These are phyloP conservation scores for Pouteria glomerata DNA, from an alignment of 148 eudicot species.

Conservation along the genomic window DNA sequence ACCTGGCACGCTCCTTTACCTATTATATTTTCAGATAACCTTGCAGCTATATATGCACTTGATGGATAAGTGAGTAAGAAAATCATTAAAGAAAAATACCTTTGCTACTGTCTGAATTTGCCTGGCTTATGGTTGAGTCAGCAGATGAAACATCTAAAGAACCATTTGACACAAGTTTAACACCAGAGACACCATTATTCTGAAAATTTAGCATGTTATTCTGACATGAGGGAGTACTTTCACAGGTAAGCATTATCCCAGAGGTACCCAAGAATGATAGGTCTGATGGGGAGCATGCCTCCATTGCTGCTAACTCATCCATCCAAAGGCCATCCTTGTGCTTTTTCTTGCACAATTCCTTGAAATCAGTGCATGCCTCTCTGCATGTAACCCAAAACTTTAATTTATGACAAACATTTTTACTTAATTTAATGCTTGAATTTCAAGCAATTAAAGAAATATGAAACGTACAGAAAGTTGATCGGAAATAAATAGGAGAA, in stretches of 20 bases:
- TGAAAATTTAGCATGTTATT: constrained; percentile 4
- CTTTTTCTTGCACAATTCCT: constrained; percentile 49
- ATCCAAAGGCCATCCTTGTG: constrained; percentile 49
- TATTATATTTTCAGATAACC: background rate
- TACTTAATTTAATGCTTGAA: too few species aligned
- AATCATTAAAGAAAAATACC: constrained; percentile 16
- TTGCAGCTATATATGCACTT: background rate
- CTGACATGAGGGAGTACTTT: constrained; percentile 16
- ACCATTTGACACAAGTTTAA: constrained; percentile 15
- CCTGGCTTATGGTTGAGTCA: constrained; percentile 19
- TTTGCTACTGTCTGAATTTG: constrained; percentile 24
- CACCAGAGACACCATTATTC: background rate
- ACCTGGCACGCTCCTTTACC: background rate
- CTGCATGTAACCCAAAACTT: constrained; percentile 15
- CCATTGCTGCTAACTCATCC: constrained; percentile 52
- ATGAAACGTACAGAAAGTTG: too few species aligned
- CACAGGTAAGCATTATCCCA: constrained; percentile 40
- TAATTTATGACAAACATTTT: background rate
- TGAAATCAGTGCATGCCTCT: constrained; percentile 49
- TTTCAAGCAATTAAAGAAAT: too few species aligned
- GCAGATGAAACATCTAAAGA: constrained; percentile 29
- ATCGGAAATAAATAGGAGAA: background rate
- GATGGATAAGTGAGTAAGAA: background rate
- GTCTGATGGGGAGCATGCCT: constrained; percentile 32
- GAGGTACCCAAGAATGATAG: constrained; percentile 35